Evolutionary conservation across 2,329 filamentous ascomycete species (phyloP), one percentile per base, ranked within the genome.

Genomic region (Chaetomiaceae sp.): DNA sequence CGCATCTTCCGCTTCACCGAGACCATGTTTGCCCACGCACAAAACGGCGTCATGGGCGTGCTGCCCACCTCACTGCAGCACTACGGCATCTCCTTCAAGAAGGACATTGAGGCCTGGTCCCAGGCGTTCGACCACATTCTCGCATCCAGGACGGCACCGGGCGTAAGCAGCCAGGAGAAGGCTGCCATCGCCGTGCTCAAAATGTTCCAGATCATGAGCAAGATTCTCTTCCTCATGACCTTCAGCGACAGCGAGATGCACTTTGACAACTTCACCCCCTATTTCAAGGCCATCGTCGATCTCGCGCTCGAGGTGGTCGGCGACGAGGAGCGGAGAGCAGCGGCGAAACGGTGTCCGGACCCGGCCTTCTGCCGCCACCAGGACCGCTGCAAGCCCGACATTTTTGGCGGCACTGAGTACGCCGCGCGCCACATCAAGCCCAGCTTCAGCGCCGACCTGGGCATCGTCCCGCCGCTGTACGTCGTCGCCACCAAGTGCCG

Each of bases 401-500:
- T 68, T 49, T 75, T 73, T 55, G 69, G 69, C 9, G 70, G 72
- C 8, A 70, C 73, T 39, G 70, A 71, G 29, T 76, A 75, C 53
- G 71, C 71, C 6, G 70, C 77, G 0, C 67, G 66, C 29, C 79
- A 82, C 59, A 77, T 83, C 63, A 82, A 80, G 64, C 77, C 80
- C 1, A 81, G 78, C 59, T 87, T 87, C 65, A 82, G 81, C 39
- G 77, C 83, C 22, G 82, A 85, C 47, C 67, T 84, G 11, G 84
- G 83, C 17, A 80, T 88, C 51, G 75, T 88, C 4, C 79, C 83
- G 3, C 81, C 83, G 0, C 73, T 88, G 1, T 87, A 82, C 58
- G 76, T 85, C 5, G 79, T 83, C n/a, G 83, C 81, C 6, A 85
- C 81, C 6, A 85, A 85, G 63, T 87, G 83, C 62, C 77, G 83